Conservation (phyloP, 176 grass and related monocot species). For the Cocos nucifera region DNA sequence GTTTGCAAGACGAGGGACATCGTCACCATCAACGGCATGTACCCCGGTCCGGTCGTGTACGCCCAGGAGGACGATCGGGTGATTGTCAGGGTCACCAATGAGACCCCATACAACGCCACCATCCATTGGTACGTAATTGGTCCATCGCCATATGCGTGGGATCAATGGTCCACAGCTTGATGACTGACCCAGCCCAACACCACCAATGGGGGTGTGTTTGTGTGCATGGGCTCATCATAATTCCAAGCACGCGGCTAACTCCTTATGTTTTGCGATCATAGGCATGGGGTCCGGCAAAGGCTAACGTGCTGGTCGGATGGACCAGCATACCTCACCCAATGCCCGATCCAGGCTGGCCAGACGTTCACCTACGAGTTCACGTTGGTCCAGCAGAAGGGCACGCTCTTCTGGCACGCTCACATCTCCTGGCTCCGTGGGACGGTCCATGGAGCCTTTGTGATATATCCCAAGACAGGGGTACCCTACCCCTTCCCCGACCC, state of each 20-base stretch:
- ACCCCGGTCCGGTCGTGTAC: slow-evolving; percentile 11
- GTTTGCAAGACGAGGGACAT: slow-evolving; percentile 21
- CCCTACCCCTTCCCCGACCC: too few species aligned
- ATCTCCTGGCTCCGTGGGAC: too few species aligned
- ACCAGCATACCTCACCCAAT: slow-evolving; percentile 67
- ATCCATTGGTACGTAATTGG: slow-evolving; percentile 21
- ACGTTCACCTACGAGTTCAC: slow-evolving; percentile 42
- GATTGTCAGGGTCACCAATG: slow-evolving; percentile 26
- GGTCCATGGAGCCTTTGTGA: too few species aligned
- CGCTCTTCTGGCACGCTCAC: too few species aligned
- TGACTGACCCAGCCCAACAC: too few species aligned
- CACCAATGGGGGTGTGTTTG: background rate
- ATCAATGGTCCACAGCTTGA: too few species aligned
- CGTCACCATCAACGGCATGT: slow-evolving; percentile 14
- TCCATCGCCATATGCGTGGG: too few species aligned
- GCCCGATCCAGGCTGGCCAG: slow-evolving; percentile 49
- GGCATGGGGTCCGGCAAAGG: slow-evolving; percentile 66
- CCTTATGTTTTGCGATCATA: background rate
- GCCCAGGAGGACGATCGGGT: slow-evolving; percentile 19
- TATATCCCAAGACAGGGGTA: too few species aligned
- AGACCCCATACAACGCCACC: slow-evolving; percentile 18
- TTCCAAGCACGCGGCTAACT: background rate
- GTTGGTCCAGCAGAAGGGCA: too few species aligned
- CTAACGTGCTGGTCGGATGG: slow-evolving; percentile 65
- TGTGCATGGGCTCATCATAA: background rate